Evolutionary conservation across 257 asterid species (phyloP), one percentile per base, ranked within the genome.

Genomic region (Sherardia arvensis): DNA sequence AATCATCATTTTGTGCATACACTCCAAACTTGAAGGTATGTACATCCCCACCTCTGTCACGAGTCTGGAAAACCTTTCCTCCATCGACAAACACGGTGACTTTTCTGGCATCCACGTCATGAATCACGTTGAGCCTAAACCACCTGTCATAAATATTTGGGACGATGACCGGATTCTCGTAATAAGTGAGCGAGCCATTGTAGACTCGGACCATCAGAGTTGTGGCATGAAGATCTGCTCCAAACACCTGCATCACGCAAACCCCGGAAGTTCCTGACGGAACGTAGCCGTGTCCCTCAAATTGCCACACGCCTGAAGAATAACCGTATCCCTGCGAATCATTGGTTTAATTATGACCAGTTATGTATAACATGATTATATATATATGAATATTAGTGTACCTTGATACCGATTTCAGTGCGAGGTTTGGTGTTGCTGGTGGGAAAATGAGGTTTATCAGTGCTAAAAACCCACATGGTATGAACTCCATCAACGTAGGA

Each of bases 21-120:
- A 78, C 83, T 20, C 78, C 80, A 62, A 65, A 74, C 47, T 74
- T 78, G 59, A 78, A 71, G 61, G 53, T 64, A 56, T 71, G 83
- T 3, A 3, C 8, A 53, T 23, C 8, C 11, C 58, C 58, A 2
- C 58, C 58, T 53, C 23, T 20, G 25, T 26, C 58, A 11, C 21
- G 27, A 3, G 28, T 21, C 3, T 3, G 14, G 21, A 53, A 18
- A 20, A 3, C 5, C 25, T 3, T 9, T 6, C 6, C 22, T 20
- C 58, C 58, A 18, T 53, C 58, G 21, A 53, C 25, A n/a, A 53
- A 53, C 21, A 53, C 58, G 2, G 4, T 20, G 8, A 53, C 58
- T 53, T 53, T 53, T 7, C 9, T 10, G 3, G 28, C 22, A 3
- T 53, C 58, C 22, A 53, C 58, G 25, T 53, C 28, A 18, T 53